A percentile compares a stretch with the other conserved stretches of the same genome.
Conservation (phyloP, 495 filamentous ascomycete species). For the Trichoderma gamsii region DNA sequence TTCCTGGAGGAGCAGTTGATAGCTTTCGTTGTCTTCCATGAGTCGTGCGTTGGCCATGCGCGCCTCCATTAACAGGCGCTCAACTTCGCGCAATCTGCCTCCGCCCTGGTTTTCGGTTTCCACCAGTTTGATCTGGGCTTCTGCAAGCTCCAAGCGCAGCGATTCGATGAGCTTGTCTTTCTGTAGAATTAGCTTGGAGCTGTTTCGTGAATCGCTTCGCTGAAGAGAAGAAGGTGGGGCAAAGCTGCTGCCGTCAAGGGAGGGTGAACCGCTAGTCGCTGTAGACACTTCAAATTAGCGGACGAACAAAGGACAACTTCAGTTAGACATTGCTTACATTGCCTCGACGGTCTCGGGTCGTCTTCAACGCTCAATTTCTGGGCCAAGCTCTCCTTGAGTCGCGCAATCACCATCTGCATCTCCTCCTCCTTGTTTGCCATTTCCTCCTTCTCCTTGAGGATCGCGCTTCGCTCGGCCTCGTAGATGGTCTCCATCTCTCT, state of each 20-base stretch:
- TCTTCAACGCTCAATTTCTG: slow-evolving; percentile 61
- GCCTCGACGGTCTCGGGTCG: slow-evolving; percentile 58
- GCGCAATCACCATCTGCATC: slow-evolving; percentile 78
- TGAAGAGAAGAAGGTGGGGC: slow-evolving; percentile 79
- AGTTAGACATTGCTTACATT: slow-evolving; percentile 50
- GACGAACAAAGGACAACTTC: slow-evolving; percentile 15
- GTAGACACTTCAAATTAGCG: slow-evolving; percentile 22
- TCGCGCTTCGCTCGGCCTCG: slow-evolving; percentile 78
- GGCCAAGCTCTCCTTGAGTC: slow-evolving; percentile 78
- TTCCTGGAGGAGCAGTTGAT: slow-evolving; percentile 86
- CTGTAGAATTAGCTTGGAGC: slow-evolving; percentile 79
- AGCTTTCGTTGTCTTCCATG: slow-evolving; percentile 98
- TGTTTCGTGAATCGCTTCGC: slow-evolving; percentile 75
- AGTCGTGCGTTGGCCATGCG: slow-evolving; percentile 90
- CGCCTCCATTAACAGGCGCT: slow-evolving; percentile 79
- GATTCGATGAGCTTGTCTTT: slow-evolving; percentile 96
- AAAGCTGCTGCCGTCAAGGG: slow-evolving; percentile 64
- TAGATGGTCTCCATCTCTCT: slow-evolving; percentile 85
- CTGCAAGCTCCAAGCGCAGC: slow-evolving; percentile 82
- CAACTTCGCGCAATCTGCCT: slow-evolving; percentile 75
- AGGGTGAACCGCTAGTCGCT: slow-evolving; percentile 49
- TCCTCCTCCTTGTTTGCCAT: slow-evolving; percentile 78
- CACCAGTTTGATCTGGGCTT: slow-evolving; percentile 90
- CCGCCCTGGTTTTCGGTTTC: slow-evolving; percentile 91
- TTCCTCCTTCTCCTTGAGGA: slow-evolving; percentile 87